Evolutionary conservation across 2,329 filamentous ascomycete genomes (phyloP).

Genomic region (Neofusicoccum laricinum): DNA sequence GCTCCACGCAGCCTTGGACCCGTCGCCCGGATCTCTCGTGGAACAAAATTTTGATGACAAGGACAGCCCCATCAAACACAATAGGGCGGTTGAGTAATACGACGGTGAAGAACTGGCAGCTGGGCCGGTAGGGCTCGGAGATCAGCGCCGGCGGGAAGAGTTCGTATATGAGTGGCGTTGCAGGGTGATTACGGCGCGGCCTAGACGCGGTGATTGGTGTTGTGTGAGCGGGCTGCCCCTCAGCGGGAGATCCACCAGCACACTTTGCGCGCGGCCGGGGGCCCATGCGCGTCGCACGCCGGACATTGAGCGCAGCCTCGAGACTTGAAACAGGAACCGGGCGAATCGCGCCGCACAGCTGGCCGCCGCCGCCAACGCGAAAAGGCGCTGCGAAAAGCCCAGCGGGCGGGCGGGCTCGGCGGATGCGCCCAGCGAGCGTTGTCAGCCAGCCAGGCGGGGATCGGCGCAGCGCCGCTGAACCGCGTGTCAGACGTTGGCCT

Average conservation of each 20-base stretch:
- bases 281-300: constrained; percentile 1
- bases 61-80: not conserved
- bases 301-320: constrained; percentile 2
- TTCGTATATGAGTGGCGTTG: constrained; percentile 12
- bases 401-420: not conserved
- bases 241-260: constrained; percentile 10
- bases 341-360: not conserved
- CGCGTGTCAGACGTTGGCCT: constrained; percentile 4
- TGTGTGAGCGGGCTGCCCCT: constrained; percentile 4
- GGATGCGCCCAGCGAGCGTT: not conserved
- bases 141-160: constrained; percentile 1
- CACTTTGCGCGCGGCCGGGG: not conserved
- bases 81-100: not conserved
- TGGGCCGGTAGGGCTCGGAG: constrained; percentile 11
- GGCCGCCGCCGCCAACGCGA: not conserved
- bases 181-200: constrained; percentile 2
- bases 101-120: constrained; percentile 5
- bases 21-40: no score
- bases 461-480: not conserved
- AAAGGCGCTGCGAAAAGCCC: no score
- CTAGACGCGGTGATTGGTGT: constrained; percentile 5
- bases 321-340: constrained; percentile 6
- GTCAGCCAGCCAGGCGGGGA: not conserved
- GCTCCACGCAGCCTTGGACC: no score
- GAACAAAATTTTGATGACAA: not conserved